phyloP scores from a whole-genome alignment of 2,329 filamentous ascomycete species.

The Cladosporium sp. region DNA sequence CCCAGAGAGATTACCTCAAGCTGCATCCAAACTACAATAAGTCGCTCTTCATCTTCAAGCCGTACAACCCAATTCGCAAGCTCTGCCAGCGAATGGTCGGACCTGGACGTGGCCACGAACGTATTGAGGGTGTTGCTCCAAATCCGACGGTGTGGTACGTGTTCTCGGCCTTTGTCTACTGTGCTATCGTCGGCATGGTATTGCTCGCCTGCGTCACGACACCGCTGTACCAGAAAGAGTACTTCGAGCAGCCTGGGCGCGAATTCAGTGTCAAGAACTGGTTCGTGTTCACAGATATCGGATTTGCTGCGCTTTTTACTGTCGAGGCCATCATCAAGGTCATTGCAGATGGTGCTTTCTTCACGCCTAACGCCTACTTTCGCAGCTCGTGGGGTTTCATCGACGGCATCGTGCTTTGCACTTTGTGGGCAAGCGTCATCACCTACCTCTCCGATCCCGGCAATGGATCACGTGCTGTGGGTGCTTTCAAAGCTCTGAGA shows the following conservation, averaged over 20 bases:
- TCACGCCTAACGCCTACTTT: slow-evolving; percentile 95
- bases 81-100: slow-evolving; percentile 87
- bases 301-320: slow-evolving; percentile 81
- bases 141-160: slow-evolving; percentile 86
- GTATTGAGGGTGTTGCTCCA: slow-evolving; percentile 83
- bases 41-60: slow-evolving; percentile 78
- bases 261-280: slow-evolving; percentile 60
- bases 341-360: slow-evolving; percentile 90
- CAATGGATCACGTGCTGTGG: slow-evolving; percentile 80
- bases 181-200: slow-evolving; percentile 96
- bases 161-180: slow-evolving; percentile 91
- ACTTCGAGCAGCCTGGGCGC: slow-evolving; percentile 47
- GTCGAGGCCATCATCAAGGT: slow-evolving; percentile 85
- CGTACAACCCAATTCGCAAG: slow-evolving; percentile 69
- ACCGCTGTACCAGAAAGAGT: slow-evolving; percentile 85
- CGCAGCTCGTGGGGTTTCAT: slow-evolving; percentile 96
- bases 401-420: slow-evolving; percentile 83
- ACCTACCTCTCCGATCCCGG: slow-evolving; percentile 77
- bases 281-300: slow-evolving; percentile 91
- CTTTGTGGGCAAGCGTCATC: slow-evolving; percentile 89
- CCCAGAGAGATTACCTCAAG: slow-evolving; percentile 83
- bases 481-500: slow-evolving; percentile 92
- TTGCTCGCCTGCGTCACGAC: slow-evolving; percentile 89
- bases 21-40: slow-evolving; percentile 89
- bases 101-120: slow-evolving; percentile 77